Evolutionary conservation across 805 yeast species (phyloP).

Genomic region (Nakazawaea holstii): DNA sequence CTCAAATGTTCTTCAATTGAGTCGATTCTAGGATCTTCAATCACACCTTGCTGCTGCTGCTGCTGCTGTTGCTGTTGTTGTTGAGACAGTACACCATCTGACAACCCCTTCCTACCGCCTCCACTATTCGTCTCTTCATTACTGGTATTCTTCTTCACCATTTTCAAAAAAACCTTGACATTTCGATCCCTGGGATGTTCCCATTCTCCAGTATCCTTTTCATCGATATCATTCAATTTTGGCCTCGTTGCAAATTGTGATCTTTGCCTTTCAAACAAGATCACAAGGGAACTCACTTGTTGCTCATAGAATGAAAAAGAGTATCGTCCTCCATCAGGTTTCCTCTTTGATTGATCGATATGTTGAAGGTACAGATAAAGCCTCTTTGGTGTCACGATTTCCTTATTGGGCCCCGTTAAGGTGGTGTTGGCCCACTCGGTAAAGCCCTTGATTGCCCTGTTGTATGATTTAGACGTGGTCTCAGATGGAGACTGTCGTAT

Average conservation of each 20-base stretch:
- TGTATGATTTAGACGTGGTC: slow-evolving; percentile 3
- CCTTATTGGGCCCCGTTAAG: not conserved
- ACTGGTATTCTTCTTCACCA: not conserved
- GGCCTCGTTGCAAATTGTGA: slow-evolving; percentile 1
- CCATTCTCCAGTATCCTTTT: slow-evolving; percentile 5
- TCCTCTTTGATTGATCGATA: slow-evolving; percentile 1
- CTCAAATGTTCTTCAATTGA: slow-evolving; percentile 2
- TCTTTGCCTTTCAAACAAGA: slow-evolving; percentile 8
- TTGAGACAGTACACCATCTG: not conserved
- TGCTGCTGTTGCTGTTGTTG: slow-evolving; percentile 2
- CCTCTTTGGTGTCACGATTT: slow-evolving; percentile 10
- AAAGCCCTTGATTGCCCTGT: slow-evolving; percentile 1
- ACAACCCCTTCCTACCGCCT: not conserved
- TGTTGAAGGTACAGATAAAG: not conserved
- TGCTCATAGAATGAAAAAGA: slow-evolving; percentile 11
- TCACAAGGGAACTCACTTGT: slow-evolving; percentile 11
- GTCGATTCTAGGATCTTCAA: not conserved
- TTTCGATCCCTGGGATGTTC: slow-evolving; percentile 7
- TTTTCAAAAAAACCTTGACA: slow-evolving; percentile 9
- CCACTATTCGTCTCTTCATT: not conserved
- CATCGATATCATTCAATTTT: slow-evolving; percentile 1
- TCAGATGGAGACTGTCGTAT: not conserved
- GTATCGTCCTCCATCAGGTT: slow-evolving; percentile 5
- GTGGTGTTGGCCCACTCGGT: not conserved
- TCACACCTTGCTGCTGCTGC: not conserved